phyloP scores from a whole-genome alignment of 768 basidiomycete species.

The Crepidotus variabilis region DNA sequence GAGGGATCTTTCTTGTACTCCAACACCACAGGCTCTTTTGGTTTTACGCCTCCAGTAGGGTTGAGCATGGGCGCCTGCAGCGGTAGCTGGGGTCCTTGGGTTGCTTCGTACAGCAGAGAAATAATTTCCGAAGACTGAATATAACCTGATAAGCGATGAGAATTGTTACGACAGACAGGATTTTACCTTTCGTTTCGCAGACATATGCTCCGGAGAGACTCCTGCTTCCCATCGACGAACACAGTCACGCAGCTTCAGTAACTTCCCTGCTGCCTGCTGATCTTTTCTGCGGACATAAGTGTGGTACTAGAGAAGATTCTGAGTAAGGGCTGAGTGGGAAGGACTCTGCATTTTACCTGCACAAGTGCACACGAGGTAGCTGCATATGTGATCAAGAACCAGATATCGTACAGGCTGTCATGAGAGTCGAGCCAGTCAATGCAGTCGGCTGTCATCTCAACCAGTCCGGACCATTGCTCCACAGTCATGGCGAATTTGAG shows the following conservation, averaged over 20 bases:
- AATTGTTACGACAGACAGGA: slow-evolving; percentile 11
- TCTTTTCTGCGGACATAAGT: slow-evolving; percentile 88
- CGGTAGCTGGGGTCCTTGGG: slow-evolving; percentile 60
- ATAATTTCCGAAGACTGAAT: slow-evolving; percentile 89
- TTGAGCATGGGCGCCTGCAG: slow-evolving; percentile 67
- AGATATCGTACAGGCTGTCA: slow-evolving; percentile 80
- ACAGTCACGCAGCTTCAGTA: slow-evolving; percentile 80
- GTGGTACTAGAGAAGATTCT: slow-evolving; percentile 62
- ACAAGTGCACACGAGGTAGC: slow-evolving; percentile 87
- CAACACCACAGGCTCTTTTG: slow-evolving; percentile 49
- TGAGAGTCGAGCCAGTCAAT: slow-evolving; percentile 89
- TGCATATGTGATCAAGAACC: slow-evolving; percentile 84
- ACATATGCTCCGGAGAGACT: slow-evolving; percentile 92
- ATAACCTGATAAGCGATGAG: slow-evolving; percentile 1
- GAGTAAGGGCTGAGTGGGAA: neutral
- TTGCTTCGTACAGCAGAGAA: slow-evolving; percentile 86
- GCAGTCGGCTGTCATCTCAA: slow-evolving; percentile 68
- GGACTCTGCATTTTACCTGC: slow-evolving; percentile 51
- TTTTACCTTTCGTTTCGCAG: slow-evolving; percentile 81
- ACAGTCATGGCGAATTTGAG: slow-evolving; percentile 83
- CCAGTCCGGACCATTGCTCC: slow-evolving; percentile 74
- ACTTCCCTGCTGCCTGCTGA: slow-evolving; percentile 63
- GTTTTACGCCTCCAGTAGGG: slow-evolving; percentile 70
- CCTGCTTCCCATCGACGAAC: slow-evolving; percentile 85
- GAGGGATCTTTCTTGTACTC: slow-evolving; percentile 78